A percentile compares a stretch with the other conserved stretches of the same genome.
Conservation (phyloP, 2,329 filamentous ascomycete species). For the Aspergillus tanneri region DNA sequence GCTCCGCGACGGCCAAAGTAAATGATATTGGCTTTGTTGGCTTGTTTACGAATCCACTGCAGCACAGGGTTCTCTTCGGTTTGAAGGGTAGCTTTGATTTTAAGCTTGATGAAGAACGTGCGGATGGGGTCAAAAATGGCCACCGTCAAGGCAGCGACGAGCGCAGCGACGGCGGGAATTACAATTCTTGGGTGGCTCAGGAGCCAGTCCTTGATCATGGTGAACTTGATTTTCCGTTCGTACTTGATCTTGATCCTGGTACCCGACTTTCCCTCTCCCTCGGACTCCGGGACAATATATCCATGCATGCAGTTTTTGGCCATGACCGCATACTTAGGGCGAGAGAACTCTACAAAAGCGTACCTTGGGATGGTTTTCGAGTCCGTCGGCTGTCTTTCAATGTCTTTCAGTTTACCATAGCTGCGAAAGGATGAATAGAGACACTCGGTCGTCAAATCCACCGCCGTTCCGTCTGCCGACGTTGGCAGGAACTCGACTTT, state of each 20-base stretch:
- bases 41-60: slow-evolving; percentile 75
- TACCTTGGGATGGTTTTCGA: slow-evolving; percentile 81
- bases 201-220: slow-evolving; percentile 85
- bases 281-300: slow-evolving; percentile 65
- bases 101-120: slow-evolving; percentile 85
- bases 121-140: slow-evolving; percentile 91
- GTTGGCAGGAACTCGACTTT: slow-evolving; percentile 82
- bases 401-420: slow-evolving; percentile 89
- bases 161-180: slow-evolving; percentile 75
- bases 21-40: slow-evolving; percentile 46
- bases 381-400: slow-evolving; percentile 76
- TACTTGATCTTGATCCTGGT: slow-evolving; percentile 81
- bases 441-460: slow-evolving; percentile 80
- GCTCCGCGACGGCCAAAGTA: slow-evolving; percentile 49
- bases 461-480: slow-evolving; percentile 66
- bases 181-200: slow-evolving; percentile 82
- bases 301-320: slow-evolving; percentile 92
- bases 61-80: slow-evolving; percentile 71
- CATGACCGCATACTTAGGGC: slow-evolving; percentile 75
- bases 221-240: slow-evolving; percentile 71
- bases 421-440: slow-evolving; percentile 83
- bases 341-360: slow-evolving; percentile 74
- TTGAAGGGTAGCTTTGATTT: slow-evolving; percentile 75
- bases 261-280: slow-evolving; percentile 71
- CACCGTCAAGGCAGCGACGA: slow-evolving; percentile 80